A percentile compares a stretch with the other conserved stretches of the same genome.
phyloP scores from a whole-genome alignment of 2,329 filamentous ascomycete genomes.

The Domatiomyces catenatus region DNA sequence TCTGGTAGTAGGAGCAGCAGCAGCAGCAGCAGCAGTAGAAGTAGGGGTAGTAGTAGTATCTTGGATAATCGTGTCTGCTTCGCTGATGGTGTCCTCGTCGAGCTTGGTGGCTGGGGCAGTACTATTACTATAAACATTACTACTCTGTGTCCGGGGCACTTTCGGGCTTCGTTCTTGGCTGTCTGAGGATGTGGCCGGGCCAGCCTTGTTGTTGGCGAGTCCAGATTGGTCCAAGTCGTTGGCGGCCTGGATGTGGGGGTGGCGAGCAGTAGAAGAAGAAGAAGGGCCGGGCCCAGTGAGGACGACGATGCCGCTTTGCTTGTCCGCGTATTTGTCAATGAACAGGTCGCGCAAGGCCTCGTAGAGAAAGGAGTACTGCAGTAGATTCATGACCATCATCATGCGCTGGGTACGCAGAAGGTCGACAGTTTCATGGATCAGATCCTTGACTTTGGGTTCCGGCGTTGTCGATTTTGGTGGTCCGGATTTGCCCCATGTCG shows the following conservation, averaged over 20 bases:
- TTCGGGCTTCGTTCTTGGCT: constrained; percentile 13
- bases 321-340: constrained; percentile 43
- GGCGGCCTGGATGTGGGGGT: no score
- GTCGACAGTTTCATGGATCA: constrained; percentile 66
- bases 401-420: constrained; percentile 69
- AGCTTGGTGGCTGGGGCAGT: constrained; percentile 1
- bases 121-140: constrained; percentile 4
- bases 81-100: constrained; percentile 8
- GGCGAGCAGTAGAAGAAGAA: not conserved
- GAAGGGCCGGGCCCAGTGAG: not conserved
- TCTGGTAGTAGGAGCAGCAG: no score
- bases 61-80: not conserved
- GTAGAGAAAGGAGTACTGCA: constrained; percentile 79
- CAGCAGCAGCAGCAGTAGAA: not conserved
- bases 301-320: constrained; percentile 10
- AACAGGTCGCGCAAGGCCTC: constrained; percentile 64
- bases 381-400: constrained; percentile 86
- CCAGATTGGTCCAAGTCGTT: not conserved
- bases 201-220: not conserved
- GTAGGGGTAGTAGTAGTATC: not conserved
- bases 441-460: constrained; percentile 39
- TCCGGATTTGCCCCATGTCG: constrained; percentile 13
- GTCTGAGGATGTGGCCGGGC: constrained; percentile 4
- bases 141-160: constrained; percentile 9
- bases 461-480: constrained; percentile 21